Conservation (phyloP, 163 green algal genomes). For the Trebouxia gelatinosa region DNA sequence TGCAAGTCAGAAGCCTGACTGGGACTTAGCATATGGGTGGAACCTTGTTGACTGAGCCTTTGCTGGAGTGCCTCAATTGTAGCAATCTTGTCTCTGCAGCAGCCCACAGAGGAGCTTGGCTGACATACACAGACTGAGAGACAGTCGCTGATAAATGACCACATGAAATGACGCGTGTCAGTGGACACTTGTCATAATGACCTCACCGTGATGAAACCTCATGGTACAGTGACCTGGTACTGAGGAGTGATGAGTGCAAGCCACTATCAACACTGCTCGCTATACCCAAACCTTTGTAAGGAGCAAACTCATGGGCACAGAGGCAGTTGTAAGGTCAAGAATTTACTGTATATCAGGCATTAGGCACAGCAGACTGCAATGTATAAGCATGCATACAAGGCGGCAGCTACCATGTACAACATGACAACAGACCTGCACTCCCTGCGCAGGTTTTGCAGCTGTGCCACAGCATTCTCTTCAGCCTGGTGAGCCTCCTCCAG, state of each 20-base stretch:
- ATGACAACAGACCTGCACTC: constrained; percentile 24
- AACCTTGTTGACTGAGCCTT: background rate
- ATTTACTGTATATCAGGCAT: background rate
- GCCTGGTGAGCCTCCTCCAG: constrained; percentile 21
- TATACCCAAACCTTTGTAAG: no score
- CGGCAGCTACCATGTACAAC: background rate
- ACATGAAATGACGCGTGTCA: background rate
- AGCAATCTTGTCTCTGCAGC: constrained; percentile 13
- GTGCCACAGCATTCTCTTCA: constrained; percentile 16
- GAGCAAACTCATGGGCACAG: no score
- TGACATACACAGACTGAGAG: background rate
- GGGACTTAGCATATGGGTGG: background rate
- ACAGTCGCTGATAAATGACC: background rate
- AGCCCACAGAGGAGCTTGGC: no score
- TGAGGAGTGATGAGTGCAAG: background rate
- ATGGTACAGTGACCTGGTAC: background rate
- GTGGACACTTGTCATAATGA: background rate
- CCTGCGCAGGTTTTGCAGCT: constrained; percentile 2
- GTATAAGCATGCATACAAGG: background rate
- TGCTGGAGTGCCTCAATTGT: background rate
- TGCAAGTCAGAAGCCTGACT: background rate
- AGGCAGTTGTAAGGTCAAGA: background rate
- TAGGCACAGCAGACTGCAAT: background rate
- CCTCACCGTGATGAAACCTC: background rate
- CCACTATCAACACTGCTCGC: background rate